Conservation (phyloP, 2,329 filamentous ascomycete genomes). For the Pseudogymnoascus sp. region DNA sequence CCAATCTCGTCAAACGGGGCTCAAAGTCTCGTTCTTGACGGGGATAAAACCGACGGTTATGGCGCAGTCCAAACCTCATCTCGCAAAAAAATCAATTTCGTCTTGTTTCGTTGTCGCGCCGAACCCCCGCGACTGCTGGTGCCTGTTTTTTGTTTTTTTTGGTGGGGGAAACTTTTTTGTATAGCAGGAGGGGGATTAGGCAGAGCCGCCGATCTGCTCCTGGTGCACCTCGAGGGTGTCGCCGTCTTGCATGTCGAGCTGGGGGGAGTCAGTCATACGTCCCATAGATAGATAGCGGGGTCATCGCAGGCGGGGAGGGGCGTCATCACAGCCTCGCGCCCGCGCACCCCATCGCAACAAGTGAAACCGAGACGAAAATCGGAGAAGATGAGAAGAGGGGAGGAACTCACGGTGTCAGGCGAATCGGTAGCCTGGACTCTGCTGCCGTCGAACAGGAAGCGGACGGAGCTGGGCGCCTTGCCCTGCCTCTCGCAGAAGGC, state of each 20-base stretch:
- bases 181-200: constrained; percentile 7
- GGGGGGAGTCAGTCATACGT: neutral
- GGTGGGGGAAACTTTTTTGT: too few relatives aligned
- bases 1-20: neutral
- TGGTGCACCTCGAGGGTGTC: constrained; percentile 97
- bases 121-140: neutral
- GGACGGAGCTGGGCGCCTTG: constrained; percentile 74
- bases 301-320: neutral
- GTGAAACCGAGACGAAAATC: too few relatives aligned
- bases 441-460: constrained; percentile 94
- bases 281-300: neutral
- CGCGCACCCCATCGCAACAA: neutral
- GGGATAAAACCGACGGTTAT: neutral
- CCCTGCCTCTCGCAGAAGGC: constrained; percentile 96
- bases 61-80: neutral
- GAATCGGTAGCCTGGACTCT: constrained; percentile 84
- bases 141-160: neutral
- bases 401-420: constrained; percentile 71
- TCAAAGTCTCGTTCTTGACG: neutral
- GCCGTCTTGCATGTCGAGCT: constrained; percentile 96
- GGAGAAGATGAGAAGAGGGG: neutral
- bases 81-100: neutral
- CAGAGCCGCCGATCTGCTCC: constrained; percentile 80
- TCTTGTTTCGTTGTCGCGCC: neutral
- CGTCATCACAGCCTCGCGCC: neutral